These are phyloP conservation scores for Xylariaceae sp. DNA, from an alignment of 2,329 filamentous ascomycete species.

Conservation along the genomic window DNA sequence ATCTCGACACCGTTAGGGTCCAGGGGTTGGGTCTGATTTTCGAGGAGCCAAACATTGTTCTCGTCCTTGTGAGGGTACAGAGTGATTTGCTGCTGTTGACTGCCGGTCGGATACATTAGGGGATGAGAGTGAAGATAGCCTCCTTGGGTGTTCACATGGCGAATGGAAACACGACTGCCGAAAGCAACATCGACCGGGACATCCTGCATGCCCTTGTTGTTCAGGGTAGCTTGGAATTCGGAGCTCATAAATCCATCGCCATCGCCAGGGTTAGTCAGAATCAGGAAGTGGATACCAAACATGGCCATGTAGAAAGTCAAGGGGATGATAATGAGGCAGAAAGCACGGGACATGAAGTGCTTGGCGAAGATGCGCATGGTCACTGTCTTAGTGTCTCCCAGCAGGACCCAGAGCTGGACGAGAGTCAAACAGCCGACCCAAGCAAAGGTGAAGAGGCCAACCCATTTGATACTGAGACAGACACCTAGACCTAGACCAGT, in stretches of 20 bases:
- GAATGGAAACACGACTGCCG: constrained; percentile 80
- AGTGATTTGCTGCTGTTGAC: constrained; percentile 98
- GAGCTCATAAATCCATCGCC: constrained; percentile 99
- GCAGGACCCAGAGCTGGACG: constrained; percentile 90
- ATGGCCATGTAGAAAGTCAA: constrained; percentile 89
- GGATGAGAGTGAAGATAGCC: constrained; percentile 96
- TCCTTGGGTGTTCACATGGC: constrained; percentile 95
- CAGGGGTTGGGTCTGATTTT: constrained; percentile 93
- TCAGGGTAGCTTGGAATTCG: constrained; percentile 96
- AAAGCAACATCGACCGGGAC: constrained; percentile 88
- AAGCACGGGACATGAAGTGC: constrained; percentile 85
- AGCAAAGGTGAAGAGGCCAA: constrained; percentile 96
- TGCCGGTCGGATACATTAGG: constrained; percentile 96
- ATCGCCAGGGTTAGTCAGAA: constrained; percentile 90
- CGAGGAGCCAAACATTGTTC: constrained; percentile 91
- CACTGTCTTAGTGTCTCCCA: constrained; percentile 84
- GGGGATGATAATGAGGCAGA: constrained; percentile 90
- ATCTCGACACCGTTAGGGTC: constrained; percentile 72
- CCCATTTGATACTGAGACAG: constrained; percentile 97
- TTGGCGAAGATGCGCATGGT: constrained; percentile 85
- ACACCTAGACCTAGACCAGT: constrained; percentile 86
- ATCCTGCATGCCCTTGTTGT: constrained; percentile 94
- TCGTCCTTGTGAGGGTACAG: constrained; percentile 99
- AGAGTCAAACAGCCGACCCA: constrained; percentile 93
- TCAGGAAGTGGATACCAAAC: constrained; percentile 96